Evolutionary conservation across 306 rosid species (phyloP).

Genomic region (Lagenaria siceraria): DNA sequence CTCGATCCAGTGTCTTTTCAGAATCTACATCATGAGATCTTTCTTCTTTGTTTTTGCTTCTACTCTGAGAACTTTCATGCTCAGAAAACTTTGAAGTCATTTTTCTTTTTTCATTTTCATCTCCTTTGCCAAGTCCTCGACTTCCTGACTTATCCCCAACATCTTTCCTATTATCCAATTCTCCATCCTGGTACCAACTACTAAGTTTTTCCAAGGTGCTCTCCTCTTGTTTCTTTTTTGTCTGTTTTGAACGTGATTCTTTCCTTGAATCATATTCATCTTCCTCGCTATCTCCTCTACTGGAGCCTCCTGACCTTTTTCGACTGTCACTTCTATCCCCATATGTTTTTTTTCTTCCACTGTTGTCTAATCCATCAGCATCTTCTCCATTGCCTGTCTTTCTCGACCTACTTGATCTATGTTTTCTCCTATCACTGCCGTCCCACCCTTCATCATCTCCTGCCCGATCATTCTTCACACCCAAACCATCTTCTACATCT

Average conservation of each 20-base stretch:
- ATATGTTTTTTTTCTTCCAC: constrained; percentile 47
- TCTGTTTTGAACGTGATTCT: constrained; percentile 44
- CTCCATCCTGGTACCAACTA: constrained; percentile 93
- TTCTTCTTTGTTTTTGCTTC: constrained; percentile 44
- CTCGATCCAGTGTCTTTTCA: constrained; percentile 45
- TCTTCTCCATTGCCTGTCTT: constrained; percentile 58
- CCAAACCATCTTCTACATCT: constrained; percentile 33
- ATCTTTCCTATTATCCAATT: constrained; percentile 50
- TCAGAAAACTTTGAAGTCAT: constrained; percentile 29
- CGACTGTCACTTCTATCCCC: constrained; percentile 44
- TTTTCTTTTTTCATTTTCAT: constrained; percentile 50
- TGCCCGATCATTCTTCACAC: constrained; percentile 45
- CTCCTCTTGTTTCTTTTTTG: constrained; percentile 78
- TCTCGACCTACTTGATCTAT: constrained; percentile 60
- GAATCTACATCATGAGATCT: constrained; percentile 29
- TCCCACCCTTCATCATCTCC: constrained; percentile 73
- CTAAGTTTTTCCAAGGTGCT: constrained; percentile 84
- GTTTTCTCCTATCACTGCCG: constrained; percentile 60
- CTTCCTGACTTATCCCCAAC: constrained; percentile 42
- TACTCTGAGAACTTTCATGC: constrained; percentile 40
- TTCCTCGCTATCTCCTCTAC: constrained; percentile 52
- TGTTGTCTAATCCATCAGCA: constrained; percentile 39
- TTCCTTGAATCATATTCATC: constrained; percentile 63
- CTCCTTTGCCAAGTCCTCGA: constrained; percentile 24
- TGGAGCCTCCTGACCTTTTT: constrained; percentile 45